Evolutionary conservation across 2,329 filamentous ascomycete genomes (phyloP).

Genomic region (Penicillium sp.): DNA sequence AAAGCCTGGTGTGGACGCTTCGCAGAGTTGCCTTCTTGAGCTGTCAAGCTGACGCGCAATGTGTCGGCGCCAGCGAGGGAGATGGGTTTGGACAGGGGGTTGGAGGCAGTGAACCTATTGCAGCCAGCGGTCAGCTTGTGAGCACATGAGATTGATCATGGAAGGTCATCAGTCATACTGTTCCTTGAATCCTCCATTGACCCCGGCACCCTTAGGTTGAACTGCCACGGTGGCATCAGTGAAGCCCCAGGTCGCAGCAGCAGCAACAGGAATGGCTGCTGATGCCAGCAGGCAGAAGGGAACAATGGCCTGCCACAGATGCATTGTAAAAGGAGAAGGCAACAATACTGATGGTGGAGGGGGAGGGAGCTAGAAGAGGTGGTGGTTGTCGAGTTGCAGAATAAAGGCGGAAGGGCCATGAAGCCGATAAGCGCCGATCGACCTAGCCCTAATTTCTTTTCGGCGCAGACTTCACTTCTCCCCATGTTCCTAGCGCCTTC

Average conservation of each 20-base stretch:
- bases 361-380: conserved; percentile 9
- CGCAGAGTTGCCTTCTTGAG: conserved; percentile 71
- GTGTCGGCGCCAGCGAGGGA: conserved; percentile 66
- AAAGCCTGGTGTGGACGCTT: conserved; percentile 94
- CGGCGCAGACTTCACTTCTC: conserved; percentile 19
- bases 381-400: conserved; percentile 20
- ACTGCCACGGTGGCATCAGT: conserved; percentile 62
- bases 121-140: conserved; percentile 6
- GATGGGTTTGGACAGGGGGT: conserved; percentile 62
- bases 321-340: conserved; percentile 31
- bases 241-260: conserved; percentile 59
- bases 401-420: conserved; percentile 21
- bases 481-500: conserved; percentile 3
- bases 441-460: conserved; percentile 42
- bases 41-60: conserved; percentile 77
- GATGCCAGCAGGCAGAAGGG: conserved; percentile 39
- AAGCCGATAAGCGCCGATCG: conserved; percentile 28
- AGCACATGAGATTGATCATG: not conserved
- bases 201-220: conserved; percentile 58
- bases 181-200: conserved; percentile 54
- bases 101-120: conserved; percentile 57
- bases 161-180: conserved; percentile 43
- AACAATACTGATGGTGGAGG: conserved; percentile 6
- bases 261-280: conserved; percentile 37
- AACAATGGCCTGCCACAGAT: conserved; percentile 36